Evolutionary conservation across 2,329 filamentous ascomycete species (phyloP).

Genomic region (Hansfordia pulvinata): DNA sequence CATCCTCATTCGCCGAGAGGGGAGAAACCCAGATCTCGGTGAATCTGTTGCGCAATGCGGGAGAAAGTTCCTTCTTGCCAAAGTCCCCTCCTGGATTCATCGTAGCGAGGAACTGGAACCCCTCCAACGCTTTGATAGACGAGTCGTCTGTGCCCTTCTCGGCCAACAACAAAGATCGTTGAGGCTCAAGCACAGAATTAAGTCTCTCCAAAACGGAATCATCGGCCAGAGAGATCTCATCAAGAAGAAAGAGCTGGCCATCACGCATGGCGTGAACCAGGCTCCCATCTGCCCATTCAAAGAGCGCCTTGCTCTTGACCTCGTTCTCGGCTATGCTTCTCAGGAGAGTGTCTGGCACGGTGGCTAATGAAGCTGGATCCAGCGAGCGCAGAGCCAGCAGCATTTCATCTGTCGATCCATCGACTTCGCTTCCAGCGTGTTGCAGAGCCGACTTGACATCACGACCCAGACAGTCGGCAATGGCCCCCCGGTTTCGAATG

Average conservation of each 20-base stretch:
- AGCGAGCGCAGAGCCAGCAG: slow-evolving; percentile 45
- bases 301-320: slow-evolving; percentile 67
- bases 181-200: slow-evolving; percentile 90
- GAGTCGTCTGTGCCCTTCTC: slow-evolving; percentile 86
- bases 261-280: slow-evolving; percentile 87
- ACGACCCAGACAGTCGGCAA: slow-evolving; percentile 51
- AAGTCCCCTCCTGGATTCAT: slow-evolving; percentile 99
- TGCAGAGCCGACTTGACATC: slow-evolving; percentile 39
- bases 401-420: slow-evolving; percentile 37
- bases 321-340: slow-evolving; percentile 32
- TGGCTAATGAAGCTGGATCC: slow-evolving; percentile 23
- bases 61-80: slow-evolving; percentile 93
- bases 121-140: slow-evolving; percentile 58
- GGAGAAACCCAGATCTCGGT: slow-evolving; percentile 98
- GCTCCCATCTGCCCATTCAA: slow-evolving; percentile 93
- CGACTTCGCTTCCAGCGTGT: slow-evolving; percentile 22
- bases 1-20: slow-evolving; percentile 71
- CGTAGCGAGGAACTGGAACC: slow-evolving; percentile 92
- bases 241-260: slow-evolving; percentile 82
- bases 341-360: slow-evolving; percentile 32
- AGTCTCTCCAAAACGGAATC: slow-evolving; percentile 93
- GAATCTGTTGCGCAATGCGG: slow-evolving; percentile 87
- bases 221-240: slow-evolving; percentile 95
- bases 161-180: slow-evolving; percentile 73
- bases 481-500: slow-evolving; percentile 67